A percentile compares a stretch with the other conserved stretches of the same genome.
Conservation (phyloP, 352 stramenopile species). For the Thalassiosira allenii region DNA sequence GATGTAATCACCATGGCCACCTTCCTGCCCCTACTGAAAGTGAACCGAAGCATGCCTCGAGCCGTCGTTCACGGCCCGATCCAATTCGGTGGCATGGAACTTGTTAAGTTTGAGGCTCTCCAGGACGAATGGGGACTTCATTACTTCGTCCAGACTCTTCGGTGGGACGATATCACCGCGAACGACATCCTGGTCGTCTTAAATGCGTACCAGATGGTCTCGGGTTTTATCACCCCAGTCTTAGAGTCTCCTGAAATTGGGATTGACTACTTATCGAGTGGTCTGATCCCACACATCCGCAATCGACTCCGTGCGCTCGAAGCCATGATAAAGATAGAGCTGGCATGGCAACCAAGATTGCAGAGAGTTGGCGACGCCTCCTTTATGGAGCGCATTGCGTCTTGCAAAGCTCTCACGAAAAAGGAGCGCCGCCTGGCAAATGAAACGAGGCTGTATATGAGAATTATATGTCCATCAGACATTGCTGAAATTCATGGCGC, state of each 20-base stretch:
- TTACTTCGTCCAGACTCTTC: slow-evolving; percentile 2
- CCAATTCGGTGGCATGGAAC: neutral
- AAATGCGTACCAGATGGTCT: neutral
- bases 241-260: neutral
- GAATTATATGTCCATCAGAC: neutral
- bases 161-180: neutral
- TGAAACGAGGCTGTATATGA: neutral
- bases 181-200: neutral
- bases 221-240: neutral
- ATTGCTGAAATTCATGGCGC: neutral
- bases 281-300: neutral
- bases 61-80: slow-evolving; percentile 3
- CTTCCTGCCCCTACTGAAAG: neutral
- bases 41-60: neutral
- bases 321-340: neutral
- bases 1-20: neutral
- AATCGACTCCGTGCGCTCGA: neutral
- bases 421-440: neutral
- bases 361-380: neutral
- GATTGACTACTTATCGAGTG: neutral
- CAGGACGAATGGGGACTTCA: slow-evolving; percentile 1
- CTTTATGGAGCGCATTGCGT: slow-evolving; percentile 1
- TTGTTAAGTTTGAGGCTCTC: neutral
- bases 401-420: neutral
- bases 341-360: neutral